Base-by-base conservation (phyloP, 805 yeast species). In the Lipomyces yamanashiensis region DNA sequence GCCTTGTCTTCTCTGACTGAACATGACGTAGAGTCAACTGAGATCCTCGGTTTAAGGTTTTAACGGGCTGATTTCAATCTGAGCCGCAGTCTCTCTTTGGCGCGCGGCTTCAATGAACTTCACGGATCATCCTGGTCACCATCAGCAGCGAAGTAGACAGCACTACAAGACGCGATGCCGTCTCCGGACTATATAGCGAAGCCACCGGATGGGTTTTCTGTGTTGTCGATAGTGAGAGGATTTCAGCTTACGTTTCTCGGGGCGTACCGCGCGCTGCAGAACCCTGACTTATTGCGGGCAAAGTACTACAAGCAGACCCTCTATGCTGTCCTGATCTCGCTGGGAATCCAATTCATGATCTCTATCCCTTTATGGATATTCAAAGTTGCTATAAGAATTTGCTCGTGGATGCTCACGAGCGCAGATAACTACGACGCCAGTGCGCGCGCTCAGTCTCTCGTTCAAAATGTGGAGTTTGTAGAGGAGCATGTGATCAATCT, bases 171-270 rank as follows among this genome's bases (percentile, higher is more conserved):
- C 44, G 7, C 7, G 28, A 85, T 85, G 88, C 83, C 85, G 1
- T 85, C 88, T 2, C 88, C 88, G 7, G 79, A 83, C 15, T 84
- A 85, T 70, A 76, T 85, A 12, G 81, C 87, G 2, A 78, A 81
- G 54, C 87, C 88, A 0, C 82, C 86, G 7, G 81, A 84, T 5
- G 84, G 86, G 15, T 82, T 84, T 69, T 78, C 86, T 2, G 40
- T 78, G 0, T 59, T 78, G 61, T 79, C 86, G 0, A 76, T 85
- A n/a, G 62, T 81, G 7, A 75, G 87, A 15, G 88, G 88, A 0
- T 67, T 82, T 33, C 87, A 85, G 73, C 74, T 85, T 45, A 82
- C 85, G 0, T 52, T 83, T 8, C 71, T 83, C 8, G 86, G 87
- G 4, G 77, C 78, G 1, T 82, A 78, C 63, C 71, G 86, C 34